Conservation (phyloP, 306 rosid genomes). For the Prunus kanzakura region DNA sequence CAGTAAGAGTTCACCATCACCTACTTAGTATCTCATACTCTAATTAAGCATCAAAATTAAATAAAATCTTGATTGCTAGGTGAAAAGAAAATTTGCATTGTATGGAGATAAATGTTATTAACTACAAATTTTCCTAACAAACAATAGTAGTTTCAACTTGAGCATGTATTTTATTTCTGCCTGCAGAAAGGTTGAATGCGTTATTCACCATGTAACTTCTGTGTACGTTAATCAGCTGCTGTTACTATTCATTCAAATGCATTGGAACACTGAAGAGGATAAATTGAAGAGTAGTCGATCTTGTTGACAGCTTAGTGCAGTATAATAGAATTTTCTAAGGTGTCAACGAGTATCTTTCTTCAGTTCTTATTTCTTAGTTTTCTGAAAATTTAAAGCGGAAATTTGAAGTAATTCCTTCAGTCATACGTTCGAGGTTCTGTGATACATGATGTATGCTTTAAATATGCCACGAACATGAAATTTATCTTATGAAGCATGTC, state of each 20-base stretch:
- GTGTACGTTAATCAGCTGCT: neutral
- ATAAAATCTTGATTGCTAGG: neutral
- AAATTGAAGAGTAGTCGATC: neutral
- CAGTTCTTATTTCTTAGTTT: neutral
- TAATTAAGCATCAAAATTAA: neutral
- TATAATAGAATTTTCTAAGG: neutral
- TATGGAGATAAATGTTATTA: neutral
- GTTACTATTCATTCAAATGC: neutral
- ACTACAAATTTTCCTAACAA: neutral
- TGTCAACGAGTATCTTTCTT: neutral
- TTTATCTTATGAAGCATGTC: neutral
- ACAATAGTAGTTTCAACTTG: neutral
- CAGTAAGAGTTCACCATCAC: neutral
- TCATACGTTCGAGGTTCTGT: too few relatives aligned
- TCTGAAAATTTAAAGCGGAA: neutral
- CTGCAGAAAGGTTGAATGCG: neutral
- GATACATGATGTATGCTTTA: neutral
- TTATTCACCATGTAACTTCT: neutral
- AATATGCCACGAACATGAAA: neutral
- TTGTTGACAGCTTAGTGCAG: neutral
- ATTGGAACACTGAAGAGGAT: neutral
- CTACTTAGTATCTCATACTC: neutral
- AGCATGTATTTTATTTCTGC: neutral
- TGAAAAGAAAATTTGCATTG: neutral
- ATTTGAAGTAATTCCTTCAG: neutral